These are phyloP conservation scores for Hymenoscyphus fraxineus DNA, from an alignment of 2,329 filamentous ascomycete genomes.

Conservation along the genomic window DNA sequence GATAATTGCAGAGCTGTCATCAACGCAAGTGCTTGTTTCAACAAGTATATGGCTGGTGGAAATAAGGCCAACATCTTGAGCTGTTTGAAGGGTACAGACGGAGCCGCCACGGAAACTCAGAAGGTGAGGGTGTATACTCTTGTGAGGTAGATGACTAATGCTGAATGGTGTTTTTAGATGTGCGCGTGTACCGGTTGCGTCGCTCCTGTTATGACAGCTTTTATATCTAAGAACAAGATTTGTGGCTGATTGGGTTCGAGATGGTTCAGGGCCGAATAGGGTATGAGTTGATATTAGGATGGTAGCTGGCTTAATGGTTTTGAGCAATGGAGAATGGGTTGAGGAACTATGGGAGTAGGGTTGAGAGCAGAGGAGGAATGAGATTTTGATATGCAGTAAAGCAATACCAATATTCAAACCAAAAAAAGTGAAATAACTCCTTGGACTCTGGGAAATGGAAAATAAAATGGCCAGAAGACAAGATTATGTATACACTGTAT, in stretches of 20 bases:
- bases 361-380: background rate
- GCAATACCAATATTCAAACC: too few species aligned
- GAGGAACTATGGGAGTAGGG: background rate
- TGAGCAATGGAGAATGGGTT: background rate
- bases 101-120: slow-evolving; percentile 15
- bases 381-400: background rate
- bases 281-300: background rate
- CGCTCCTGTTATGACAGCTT: slow-evolving; percentile 12
- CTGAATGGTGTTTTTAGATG: slow-evolving; percentile 8
- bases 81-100: slow-evolving; percentile 21
- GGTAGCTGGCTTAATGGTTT: background rate
- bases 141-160: background rate
- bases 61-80: slow-evolving; percentile 17
- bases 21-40: slow-evolving; percentile 22
- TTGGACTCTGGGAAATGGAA: too few species aligned
- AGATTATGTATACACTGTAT: too few species aligned
- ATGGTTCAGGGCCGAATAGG: background rate
- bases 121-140: slow-evolving; percentile 15
- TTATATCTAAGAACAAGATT: slow-evolving; percentile 14
- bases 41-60: slow-evolving; percentile 15
- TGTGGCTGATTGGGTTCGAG: slow-evolving; percentile 7
- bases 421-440: too few species aligned
- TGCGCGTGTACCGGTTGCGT: slow-evolving; percentile 15
- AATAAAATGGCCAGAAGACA: too few species aligned
- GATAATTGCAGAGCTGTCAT: slow-evolving; percentile 23